phyloP scores from a whole-genome alignment of 371 early-diverging fungal genomes.

The Globomyces sp. region DNA sequence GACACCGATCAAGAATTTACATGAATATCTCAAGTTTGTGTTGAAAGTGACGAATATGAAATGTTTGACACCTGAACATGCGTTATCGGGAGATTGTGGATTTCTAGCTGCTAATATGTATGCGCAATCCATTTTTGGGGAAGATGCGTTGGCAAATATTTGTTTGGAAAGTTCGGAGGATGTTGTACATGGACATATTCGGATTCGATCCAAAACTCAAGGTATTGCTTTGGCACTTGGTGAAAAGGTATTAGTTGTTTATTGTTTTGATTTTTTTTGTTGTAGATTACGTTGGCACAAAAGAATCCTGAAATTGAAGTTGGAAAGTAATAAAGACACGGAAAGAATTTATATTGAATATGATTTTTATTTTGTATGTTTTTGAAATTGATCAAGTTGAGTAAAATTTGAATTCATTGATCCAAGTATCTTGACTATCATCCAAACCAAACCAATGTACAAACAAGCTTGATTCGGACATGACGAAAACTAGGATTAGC shows the following conservation, averaged over 20 bases:
- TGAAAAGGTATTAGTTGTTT: slow-evolving; percentile 38
- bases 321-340: no score
- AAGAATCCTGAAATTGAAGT: slow-evolving; percentile 1
- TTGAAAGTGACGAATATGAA: slow-evolving; percentile 94
- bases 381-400: neutral
- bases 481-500: slow-evolving; percentile 1
- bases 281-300: slow-evolving; percentile 9
- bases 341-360: neutral
- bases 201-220: slow-evolving; percentile 96
- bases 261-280: no score
- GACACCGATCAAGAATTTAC: slow-evolving; percentile 83
- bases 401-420: neutral
- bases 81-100: slow-evolving; percentile 91
- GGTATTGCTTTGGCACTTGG: slow-evolving; percentile 95
- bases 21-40: slow-evolving; percentile 82
- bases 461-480: neutral
- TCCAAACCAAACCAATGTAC: slow-evolving; percentile 9
- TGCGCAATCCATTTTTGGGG: slow-evolving; percentile 93
- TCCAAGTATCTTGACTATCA: neutral
- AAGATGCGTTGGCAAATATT: slow-evolving; percentile 95
- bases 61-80: slow-evolving; percentile 89
- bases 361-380: neutral
- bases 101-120: slow-evolving; percentile 96
- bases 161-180: slow-evolving; percentile 74
- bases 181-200: slow-evolving; percentile 87